Evolutionary conservation across 192 early-diverging fungal genomes (phyloP), one percentile per base, ranked within the genome.

Genomic region (Entomortierella lignicola): DNA sequence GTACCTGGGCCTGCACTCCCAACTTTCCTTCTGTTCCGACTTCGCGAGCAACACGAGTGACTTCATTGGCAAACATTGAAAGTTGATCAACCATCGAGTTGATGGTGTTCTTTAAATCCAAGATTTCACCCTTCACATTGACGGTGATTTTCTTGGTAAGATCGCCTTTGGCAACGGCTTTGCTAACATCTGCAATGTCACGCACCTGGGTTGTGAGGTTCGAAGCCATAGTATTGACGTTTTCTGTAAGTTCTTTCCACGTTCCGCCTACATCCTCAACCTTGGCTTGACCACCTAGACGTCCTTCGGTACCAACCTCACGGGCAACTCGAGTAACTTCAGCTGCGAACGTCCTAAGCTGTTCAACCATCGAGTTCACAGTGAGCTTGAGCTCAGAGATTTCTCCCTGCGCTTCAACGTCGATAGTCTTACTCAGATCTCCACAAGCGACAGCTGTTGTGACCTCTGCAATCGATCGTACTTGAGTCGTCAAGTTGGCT

Each of bases 21-120:
- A 95, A 73, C 63, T 90, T 91, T 41, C 94, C 94, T 55, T 93
- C 92, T 0, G 90, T 92, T 12, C 93, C 93, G 37, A 94, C 93
- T 69, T 92, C 91, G 13, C 81, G 74, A 1, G 93, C 90, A 12
- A 94, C 91, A 56, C 93, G 89, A 1, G 90, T 90, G 5, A 93
- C 93, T 83, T 94, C 91, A 30, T 80, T 77, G 39, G 84, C 82
- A 72, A 87, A 88, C 26, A 70, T 73, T 0, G 63, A 81, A 2
- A 88, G 56, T 51, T 87, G 91, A 60, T 90, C 90, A 25, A 91
- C 91, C 88, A 94, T 90, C 0, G 71, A 82, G 72, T 94, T 94
- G 37, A 94, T 89, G 1, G 89, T 92, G 18, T 85, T 67, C 68
- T 92, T 94, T 8, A 94, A 82, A 30, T 89, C 89, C 2, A 82